Evolutionary conservation across 768 basidiomycete genomes (phyloP).

Genomic region (Leccinum boreale): DNA sequence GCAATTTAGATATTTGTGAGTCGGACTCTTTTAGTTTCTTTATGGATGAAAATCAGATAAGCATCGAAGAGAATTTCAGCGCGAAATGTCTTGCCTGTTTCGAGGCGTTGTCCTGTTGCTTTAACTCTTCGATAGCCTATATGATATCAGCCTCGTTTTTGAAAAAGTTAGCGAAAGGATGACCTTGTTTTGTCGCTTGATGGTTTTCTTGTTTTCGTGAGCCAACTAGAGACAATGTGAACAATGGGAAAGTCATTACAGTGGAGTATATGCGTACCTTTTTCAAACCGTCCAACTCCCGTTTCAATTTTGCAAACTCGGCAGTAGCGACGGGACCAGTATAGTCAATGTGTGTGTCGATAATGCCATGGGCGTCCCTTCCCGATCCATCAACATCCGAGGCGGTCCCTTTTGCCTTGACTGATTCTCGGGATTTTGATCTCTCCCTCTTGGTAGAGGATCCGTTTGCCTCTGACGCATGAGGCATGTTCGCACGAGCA

Average conservation of each 20-base stretch:
- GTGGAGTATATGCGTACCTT: slow-evolving; percentile 29
- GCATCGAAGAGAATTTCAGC: neutral
- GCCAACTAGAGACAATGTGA: slow-evolving; percentile 28
- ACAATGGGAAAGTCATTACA: neutral
- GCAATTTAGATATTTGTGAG: slow-evolving; percentile 41
- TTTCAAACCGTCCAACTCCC: slow-evolving; percentile 56
- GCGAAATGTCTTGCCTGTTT: slow-evolving; percentile 33
- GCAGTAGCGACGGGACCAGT: slow-evolving; percentile 39
- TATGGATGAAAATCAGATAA: slow-evolving; percentile 18
- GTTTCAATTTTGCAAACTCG: slow-evolving; percentile 53
- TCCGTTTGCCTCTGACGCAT: slow-evolving; percentile 3
- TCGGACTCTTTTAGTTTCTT: slow-evolving; percentile 45
- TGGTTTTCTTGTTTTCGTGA: slow-evolving; percentile 45
- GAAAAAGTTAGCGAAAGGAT: neutral
- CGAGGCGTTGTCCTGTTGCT: slow-evolving; percentile 38
- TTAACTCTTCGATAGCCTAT: slow-evolving; percentile 54
- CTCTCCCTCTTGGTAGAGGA: slow-evolving; percentile 27
- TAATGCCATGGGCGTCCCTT: slow-evolving; percentile 16
- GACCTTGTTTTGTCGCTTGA: slow-evolving; percentile 59
- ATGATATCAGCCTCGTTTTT: slow-evolving; percentile 1
- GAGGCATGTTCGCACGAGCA: slow-evolving; percentile 8
- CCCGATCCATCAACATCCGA: slow-evolving; percentile 31
- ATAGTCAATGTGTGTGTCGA: slow-evolving; percentile 19
- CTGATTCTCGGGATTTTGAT: slow-evolving; percentile 36
- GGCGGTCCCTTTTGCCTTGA: slow-evolving; percentile 19